A percentile compares a stretch with the other conserved stretches of the same genome.
Evolutionary conservation across 192 early-diverging fungal species (phyloP).

Genomic region (Globomyces pollinis-pini): DNA sequence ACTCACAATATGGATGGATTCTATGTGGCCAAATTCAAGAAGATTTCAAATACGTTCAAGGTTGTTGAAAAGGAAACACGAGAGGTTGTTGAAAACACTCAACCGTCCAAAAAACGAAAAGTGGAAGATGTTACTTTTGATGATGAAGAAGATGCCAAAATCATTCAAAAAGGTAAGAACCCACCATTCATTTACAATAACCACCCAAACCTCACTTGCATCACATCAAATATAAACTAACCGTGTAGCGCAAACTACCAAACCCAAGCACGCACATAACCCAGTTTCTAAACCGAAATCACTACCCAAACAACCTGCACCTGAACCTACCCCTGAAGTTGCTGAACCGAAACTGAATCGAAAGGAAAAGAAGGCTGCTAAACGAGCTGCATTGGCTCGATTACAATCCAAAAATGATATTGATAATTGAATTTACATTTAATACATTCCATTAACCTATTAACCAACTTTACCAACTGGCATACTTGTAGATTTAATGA

Average conservation of each 20-base stretch:
- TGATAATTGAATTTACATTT: too few species aligned
- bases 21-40: constrained; percentile 96
- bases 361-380: constrained; percentile 24
- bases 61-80: constrained; percentile 30
- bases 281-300: constrained; percentile 29
- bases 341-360: constrained; percentile 20
- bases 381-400: constrained; percentile 22
- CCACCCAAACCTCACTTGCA: too few species aligned
- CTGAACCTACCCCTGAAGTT: constrained; percentile 8
- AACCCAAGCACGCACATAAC: constrained; percentile 14
- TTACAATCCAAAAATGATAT: too few species aligned
- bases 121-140: constrained; percentile 44
- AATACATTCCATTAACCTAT: too few species aligned
- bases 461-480: too few species aligned
- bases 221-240: neutral
- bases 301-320: constrained; percentile 34
- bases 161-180: constrained; percentile 39
- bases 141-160: constrained; percentile 51
- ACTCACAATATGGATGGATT: constrained; percentile 99
- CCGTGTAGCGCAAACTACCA: neutral
- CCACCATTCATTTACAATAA: neutral
- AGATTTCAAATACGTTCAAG: constrained; percentile 78
- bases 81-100: too few species aligned
- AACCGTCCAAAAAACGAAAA: constrained; percentile 26
- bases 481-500: too few species aligned